These are phyloP conservation scores for Pyrus hybrid DNA, from an alignment of 331 rosid genomes.

Conservation along the genomic window DNA sequence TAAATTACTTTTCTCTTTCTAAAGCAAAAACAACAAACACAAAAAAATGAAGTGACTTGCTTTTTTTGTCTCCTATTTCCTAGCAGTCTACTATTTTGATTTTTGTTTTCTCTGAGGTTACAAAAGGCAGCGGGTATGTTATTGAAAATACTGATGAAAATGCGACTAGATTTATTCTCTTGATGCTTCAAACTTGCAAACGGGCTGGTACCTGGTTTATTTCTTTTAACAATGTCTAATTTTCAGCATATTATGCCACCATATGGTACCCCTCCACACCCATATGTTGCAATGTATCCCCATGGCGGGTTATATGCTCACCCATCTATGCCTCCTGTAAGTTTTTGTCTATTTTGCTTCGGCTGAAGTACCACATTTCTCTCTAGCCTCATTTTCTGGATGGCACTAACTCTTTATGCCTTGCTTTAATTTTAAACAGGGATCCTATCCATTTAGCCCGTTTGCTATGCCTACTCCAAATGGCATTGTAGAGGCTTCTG, in stretches of 20 bases:
- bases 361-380: slow-evolving; percentile 1
- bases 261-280: slow-evolving; percentile 97
- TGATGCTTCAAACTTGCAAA: not conserved
- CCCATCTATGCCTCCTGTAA: slow-evolving; percentile 96
- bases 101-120: not conserved
- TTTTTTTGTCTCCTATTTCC: not conserved
- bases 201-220: not conserved
- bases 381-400: slow-evolving; percentile 11
- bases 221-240: slow-evolving; percentile 4
- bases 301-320: slow-evolving; percentile 98
- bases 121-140: not conserved
- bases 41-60: not conserved
- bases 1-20: not conserved
- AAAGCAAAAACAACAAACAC: not conserved
- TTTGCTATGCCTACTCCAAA: slow-evolving; percentile 92
- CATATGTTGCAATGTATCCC: slow-evolving; percentile 99
- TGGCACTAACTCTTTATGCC: slow-evolving; percentile 8
- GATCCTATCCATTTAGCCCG: slow-evolving; percentile 94
- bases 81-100: not conserved
- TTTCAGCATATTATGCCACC: slow-evolving; percentile 99
- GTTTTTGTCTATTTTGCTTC: slow-evolving; percentile 20
- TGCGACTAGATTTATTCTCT: not conserved
- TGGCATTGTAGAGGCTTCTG: slow-evolving; percentile 86
- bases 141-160: not conserved
- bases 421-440: slow-evolving; percentile 42